Evolutionary conservation across 495 filamentous ascomycete species (phyloP).

Genomic region (Daldinia childiae): DNA sequence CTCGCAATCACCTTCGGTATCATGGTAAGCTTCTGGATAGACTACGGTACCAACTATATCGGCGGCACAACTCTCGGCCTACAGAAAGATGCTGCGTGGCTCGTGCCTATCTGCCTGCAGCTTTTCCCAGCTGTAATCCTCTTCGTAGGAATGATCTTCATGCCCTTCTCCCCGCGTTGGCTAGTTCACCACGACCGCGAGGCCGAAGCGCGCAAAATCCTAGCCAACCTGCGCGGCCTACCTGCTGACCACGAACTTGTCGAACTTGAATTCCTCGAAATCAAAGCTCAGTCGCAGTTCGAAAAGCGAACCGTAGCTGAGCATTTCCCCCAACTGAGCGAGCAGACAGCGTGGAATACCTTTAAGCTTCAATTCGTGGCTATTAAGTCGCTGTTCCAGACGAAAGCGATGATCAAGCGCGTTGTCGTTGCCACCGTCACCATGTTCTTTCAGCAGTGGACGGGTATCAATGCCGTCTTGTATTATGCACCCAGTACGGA

Average conservation of each 20-base stretch:
- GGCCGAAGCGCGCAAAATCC: constrained; percentile 71
- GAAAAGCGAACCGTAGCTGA: constrained; percentile 79
- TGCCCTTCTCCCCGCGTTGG: constrained; percentile 87
- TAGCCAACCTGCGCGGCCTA: constrained; percentile 72
- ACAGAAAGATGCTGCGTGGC: constrained; percentile 77
- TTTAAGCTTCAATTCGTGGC: constrained; percentile 78
- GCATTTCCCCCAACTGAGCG: constrained; percentile 72
- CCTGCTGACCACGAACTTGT: constrained; percentile 69
- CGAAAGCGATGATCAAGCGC: constrained; percentile 76
- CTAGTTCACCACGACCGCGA: constrained; percentile 77
- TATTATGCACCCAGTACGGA: constrained; percentile 70
- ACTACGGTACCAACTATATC: constrained; percentile 80
- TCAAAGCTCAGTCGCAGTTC: constrained; percentile 80
- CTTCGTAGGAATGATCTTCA: constrained; percentile 76
- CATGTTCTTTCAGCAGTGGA: constrained; percentile 84
- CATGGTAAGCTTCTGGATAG: constrained; percentile 85
- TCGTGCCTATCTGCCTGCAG: constrained; percentile 71
- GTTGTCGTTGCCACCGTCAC: constrained; percentile 73
- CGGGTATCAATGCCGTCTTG: constrained; percentile 75
- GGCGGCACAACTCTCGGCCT: constrained; percentile 68
- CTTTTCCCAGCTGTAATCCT: constrained; percentile 68
- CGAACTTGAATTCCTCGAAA: constrained; percentile 81
- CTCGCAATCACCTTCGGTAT: constrained; percentile 85
- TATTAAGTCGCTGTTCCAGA: constrained; percentile 76
- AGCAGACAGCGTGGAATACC: constrained; percentile 66